Conservation (phyloP, 192 early-diverging fungal genomes). For the Borealophlyctis nickersoniae region DNA sequence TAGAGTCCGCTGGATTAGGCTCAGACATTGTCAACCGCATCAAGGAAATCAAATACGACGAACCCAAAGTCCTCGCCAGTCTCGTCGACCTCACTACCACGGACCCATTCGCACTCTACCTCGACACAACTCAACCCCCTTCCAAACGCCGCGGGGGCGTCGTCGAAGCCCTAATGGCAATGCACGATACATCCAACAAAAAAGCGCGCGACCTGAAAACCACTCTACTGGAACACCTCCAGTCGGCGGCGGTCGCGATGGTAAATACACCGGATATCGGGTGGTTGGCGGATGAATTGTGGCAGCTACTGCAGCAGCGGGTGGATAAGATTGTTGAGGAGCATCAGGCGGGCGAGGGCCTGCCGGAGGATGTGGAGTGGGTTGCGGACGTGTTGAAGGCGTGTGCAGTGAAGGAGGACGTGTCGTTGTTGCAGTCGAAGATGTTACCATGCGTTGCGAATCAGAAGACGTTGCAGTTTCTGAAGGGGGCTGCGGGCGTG, state of each 20-base stretch:
- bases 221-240: background rate
- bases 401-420: background rate
- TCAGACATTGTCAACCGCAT: no score
- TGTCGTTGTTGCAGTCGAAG: background rate
- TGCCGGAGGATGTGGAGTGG: background rate
- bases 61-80: background rate
- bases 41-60: background rate
- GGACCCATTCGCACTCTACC: background rate
- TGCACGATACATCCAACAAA: background rate
- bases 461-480: background rate
- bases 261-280: background rate
- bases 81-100: background rate
- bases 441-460: background rate
- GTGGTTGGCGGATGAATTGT: background rate
- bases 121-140: background rate
- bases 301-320: background rate
- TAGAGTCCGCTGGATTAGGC: no score
- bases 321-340: background rate
- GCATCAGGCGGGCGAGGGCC: background rate
- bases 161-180: background rate
- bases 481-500: background rate
- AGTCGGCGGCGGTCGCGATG: background rate
- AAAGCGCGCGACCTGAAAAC: no score
- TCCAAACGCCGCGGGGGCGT: background rate
- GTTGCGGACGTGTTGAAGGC: background rate